These are phyloP conservation scores for Pseudogymnoascus sp. DNA, from an alignment of 2,329 filamentous ascomycete species.

Conservation along the genomic window DNA sequence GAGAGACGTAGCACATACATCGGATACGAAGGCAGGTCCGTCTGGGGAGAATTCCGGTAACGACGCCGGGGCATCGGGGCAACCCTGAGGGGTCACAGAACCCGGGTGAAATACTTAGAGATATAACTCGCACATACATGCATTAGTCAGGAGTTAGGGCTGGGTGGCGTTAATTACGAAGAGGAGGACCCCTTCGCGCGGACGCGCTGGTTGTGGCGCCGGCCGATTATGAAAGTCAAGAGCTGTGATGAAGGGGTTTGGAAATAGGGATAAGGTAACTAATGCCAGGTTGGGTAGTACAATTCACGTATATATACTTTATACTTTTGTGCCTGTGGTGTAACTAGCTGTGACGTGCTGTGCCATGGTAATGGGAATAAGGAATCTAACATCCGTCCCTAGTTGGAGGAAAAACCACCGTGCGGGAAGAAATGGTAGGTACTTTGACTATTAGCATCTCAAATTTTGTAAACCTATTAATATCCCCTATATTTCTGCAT, in stretches of 20 bases:
- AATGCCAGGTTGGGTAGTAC: neutral
- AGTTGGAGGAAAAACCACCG: too few species aligned
- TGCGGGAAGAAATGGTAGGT: too few species aligned
- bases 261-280: slow-evolving; percentile 7
- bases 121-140: slow-evolving; percentile 3
- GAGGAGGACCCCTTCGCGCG: slow-evolving; percentile 1
- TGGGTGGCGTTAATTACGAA: slow-evolving; percentile 4
- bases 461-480: too few species aligned
- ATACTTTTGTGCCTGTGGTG: neutral
- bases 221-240: neutral
- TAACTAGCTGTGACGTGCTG: neutral
- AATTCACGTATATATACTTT: slow-evolving; percentile 4
- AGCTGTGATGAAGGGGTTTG: neutral
- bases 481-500: too few species aligned
- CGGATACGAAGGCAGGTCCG: neutral
- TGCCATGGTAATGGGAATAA: neutral
- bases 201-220: slow-evolving; percentile 6
- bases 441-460: too few species aligned
- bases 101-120: neutral
- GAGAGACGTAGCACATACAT: slow-evolving; percentile 23
- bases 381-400: neutral
- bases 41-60: neutral
- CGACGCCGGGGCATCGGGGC: neutral
- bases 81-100: neutral
- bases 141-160: slow-evolving; percentile 6